Evolutionary conservation across 192 early-diverging fungal species (phyloP).

Genomic region (Umbelopsis vinacea): DNA sequence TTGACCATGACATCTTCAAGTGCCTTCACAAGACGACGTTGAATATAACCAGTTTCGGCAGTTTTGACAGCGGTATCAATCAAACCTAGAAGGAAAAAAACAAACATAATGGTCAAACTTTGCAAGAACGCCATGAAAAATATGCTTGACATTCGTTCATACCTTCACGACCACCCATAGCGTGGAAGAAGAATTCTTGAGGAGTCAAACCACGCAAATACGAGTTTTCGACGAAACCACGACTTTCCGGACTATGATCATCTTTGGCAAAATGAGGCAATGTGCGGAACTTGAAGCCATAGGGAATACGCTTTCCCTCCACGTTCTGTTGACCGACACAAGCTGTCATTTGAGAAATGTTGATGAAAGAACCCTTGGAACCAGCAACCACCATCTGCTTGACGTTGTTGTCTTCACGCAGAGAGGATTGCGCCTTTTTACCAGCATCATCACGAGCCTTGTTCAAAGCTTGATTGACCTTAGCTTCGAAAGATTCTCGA

Average conservation of each 20-base stretch:
- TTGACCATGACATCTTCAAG: conserved; percentile 97
- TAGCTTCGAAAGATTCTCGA: conserved; percentile 88
- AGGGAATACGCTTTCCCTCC: conserved; percentile 98
- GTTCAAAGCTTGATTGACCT: conserved; percentile 87
- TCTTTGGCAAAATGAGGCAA: conserved; percentile 98
- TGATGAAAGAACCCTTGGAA: conserved; percentile 95
- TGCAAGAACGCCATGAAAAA: not conserved
- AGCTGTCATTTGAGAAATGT: conserved; percentile 97
- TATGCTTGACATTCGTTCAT: not conserved
- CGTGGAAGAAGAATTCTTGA: conserved; percentile 99
- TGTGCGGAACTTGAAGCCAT: conserved; percentile 92
- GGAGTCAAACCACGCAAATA: conserved; percentile 93
- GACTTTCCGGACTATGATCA: conserved; percentile 90
- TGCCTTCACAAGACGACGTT: conserved; percentile 97
- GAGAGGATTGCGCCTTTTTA: conserved; percentile 76
- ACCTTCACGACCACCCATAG: conserved; percentile 99
- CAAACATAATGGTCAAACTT: not conserved
- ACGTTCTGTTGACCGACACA: conserved; percentile 99
- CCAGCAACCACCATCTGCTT: conserved; percentile 96
- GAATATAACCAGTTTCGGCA: conserved; percentile 99
- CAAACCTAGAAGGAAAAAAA: conserved; percentile 59
- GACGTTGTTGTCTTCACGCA: conserved; percentile 94
- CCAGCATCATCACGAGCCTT: conserved; percentile 92
- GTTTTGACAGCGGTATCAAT: conserved; percentile 99
- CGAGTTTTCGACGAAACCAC: conserved; percentile 90